Conservation (phyloP, 371 early-diverging fungal genomes). For the Mortierella sp. region DNA sequence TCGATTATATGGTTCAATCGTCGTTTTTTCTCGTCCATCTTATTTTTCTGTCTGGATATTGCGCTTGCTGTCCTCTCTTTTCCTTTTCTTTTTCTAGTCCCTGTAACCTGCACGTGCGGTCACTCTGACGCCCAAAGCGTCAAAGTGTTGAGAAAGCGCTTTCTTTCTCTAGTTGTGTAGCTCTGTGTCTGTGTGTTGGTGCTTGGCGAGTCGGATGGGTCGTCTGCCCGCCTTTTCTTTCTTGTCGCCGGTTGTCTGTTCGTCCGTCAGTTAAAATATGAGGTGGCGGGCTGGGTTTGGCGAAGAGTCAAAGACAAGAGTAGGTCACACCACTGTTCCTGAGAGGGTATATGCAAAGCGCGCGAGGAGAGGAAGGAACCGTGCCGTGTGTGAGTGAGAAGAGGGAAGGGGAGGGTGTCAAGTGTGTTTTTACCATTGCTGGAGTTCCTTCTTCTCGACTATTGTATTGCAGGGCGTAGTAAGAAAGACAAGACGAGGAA, state of each 20-base stretch:
- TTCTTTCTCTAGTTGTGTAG: background rate
- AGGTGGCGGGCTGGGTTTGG: background rate
- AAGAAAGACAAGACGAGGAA: background rate
- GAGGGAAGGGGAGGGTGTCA: background rate
- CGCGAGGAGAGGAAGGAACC: background rate
- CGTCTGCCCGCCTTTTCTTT: background rate
- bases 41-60: background rate
- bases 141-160: background rate
- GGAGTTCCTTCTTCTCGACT: constrained; percentile 94
- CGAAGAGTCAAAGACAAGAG: background rate
- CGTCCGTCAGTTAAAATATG: background rate
- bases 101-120: background rate
- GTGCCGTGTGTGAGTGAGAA: background rate
- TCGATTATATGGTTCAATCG: background rate
- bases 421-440: constrained; percentile 81
- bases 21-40: background rate
- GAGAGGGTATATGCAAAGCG: background rate
- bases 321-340: background rate
- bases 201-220: no score
- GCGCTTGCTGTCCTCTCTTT: background rate
- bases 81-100: background rate
- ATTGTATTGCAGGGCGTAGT: background rate
- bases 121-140: background rate
- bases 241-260: background rate
- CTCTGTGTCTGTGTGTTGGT: background rate